These are phyloP conservation scores for Lupinus albus DNA, from an alignment of 306 rosid species.

Conservation along the genomic window DNA sequence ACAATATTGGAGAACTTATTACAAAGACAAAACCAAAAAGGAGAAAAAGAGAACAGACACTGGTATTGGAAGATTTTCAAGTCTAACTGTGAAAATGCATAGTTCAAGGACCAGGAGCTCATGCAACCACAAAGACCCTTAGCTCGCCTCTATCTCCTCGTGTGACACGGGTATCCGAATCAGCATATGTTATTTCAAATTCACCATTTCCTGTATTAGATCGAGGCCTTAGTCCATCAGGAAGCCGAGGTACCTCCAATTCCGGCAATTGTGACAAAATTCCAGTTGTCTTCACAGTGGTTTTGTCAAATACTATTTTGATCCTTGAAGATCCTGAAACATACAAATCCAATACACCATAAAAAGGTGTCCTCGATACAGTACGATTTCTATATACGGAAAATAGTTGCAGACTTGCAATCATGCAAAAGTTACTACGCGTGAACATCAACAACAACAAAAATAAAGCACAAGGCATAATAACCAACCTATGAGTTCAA, in stretches of 20 bases:
- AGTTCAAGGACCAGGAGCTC: slow-evolving; percentile 29
- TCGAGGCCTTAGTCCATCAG: slow-evolving; percentile 75
- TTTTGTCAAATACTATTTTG: slow-evolving; percentile 76
- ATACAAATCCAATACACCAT: slow-evolving; percentile 22
- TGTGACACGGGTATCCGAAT: slow-evolving; percentile 67
- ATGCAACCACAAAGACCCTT: slow-evolving; percentile 85
- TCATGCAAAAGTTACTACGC: slow-evolving; percentile 9
- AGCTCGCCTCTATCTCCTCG: slow-evolving; percentile 93
- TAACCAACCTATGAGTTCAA: slow-evolving; percentile 77
- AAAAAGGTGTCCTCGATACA: no score
- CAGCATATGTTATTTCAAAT: slow-evolving; percentile 85
- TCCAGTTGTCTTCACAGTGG: slow-evolving; percentile 80
- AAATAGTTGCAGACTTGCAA: slow-evolving; percentile 11
- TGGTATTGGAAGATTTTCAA: not conserved
- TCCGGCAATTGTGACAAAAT: slow-evolving; percentile 85
- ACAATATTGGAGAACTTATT: slow-evolving; percentile 22
- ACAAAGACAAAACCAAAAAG: not conserved
- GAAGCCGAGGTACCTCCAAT: slow-evolving; percentile 75
- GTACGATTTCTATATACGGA: slow-evolving; percentile 12
- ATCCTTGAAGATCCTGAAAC: slow-evolving; percentile 68
- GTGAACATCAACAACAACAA: no score
- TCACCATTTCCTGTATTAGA: slow-evolving; percentile 75
- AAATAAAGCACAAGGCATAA: not conserved
- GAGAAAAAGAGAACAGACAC: not conserved
- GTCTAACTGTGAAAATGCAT: slow-evolving; percentile 20